Percentiles rank a stretch among this genome's conserved stretches.
Evolutionary conservation across 2,329 filamentous ascomycete species (phyloP).

Genomic region (Gliomastix tumulicola): DNA sequence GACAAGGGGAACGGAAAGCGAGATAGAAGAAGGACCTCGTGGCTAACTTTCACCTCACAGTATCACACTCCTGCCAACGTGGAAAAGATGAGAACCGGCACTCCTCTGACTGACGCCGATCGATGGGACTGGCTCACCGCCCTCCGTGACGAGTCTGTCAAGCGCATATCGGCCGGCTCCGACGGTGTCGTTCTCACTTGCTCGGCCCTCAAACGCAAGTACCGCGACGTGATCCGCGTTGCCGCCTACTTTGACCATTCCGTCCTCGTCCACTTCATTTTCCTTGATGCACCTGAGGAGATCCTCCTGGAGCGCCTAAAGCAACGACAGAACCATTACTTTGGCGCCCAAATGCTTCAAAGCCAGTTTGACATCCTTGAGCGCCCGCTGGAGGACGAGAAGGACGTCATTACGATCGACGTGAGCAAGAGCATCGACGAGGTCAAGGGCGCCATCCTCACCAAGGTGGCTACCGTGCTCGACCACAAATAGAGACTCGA

Average conservation of each 20-base stretch:
- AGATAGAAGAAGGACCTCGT: conserved; percentile 12
- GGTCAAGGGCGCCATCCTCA: conserved; percentile 54
- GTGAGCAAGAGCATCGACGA: conserved; percentile 51
- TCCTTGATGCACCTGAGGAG: conserved; percentile 71
- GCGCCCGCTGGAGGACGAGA: conserved; percentile 63
- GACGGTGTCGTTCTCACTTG: conserved; percentile 89
- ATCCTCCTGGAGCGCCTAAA: conserved; percentile 70
- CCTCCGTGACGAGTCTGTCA: conserved; percentile 62
- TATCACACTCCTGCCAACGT: conserved; percentile 75
- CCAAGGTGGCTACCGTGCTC: conserved; percentile 48
- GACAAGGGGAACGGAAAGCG: conserved; percentile 11
- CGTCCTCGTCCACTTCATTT: conserved; percentile 86
- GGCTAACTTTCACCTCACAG: no score
- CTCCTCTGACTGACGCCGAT: conserved; percentile 84
- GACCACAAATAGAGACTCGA: no score
- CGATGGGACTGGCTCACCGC: conserved; percentile 94
- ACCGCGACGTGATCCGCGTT: conserved; percentile 84
- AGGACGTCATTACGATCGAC: conserved; percentile 66
- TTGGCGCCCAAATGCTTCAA: conserved; percentile 92
- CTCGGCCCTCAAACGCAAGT: conserved; percentile 93
- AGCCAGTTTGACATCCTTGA: conserved; percentile 90
- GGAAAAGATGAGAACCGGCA: conserved; percentile 82
- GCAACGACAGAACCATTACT: conserved; percentile 77
- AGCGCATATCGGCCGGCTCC: conserved; percentile 46
- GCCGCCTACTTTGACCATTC: conserved; percentile 68